Percentiles rank a stretch among this genome's conserved stretches.
Evolutionary conservation across 169 alveolate species (phyloP).

Genomic region (Fabrea salina): DNA sequence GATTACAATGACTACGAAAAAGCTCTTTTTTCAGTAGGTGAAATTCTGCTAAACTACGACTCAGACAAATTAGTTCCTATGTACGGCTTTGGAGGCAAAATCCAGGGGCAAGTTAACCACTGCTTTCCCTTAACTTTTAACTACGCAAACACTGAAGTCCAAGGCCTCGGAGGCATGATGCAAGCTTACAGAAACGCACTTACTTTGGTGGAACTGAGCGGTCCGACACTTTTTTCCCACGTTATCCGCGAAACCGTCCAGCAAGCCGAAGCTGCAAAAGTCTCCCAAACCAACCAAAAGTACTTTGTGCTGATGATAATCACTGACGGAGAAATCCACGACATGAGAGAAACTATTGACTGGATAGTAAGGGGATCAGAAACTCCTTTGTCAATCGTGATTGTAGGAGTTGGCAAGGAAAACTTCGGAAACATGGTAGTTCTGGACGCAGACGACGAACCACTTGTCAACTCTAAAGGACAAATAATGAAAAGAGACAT

Average conservation of each 20-base stretch:
- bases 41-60: constrained; percentile 73
- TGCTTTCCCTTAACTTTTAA: constrained; percentile 63
- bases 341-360: constrained; percentile 55
- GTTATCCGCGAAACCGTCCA: constrained; percentile 46
- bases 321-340: constrained; percentile 86
- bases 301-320: constrained; percentile 69
- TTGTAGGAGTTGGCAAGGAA: constrained; percentile 84
- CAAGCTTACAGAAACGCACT: constrained; percentile 48
- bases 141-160: constrained; percentile 53
- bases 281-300: constrained; percentile 26
- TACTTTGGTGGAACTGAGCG: constrained; percentile 42
- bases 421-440: constrained; percentile 69
- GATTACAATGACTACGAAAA: constrained; percentile 63
- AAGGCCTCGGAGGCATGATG: constrained; percentile 61
- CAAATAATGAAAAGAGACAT: constrained; percentile 47
- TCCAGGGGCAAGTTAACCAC: constrained; percentile 32
- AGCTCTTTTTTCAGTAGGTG: constrained; percentile 62
- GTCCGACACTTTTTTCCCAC: constrained; percentile 79
- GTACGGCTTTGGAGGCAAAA: constrained; percentile 80
- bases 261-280: constrained; percentile 24
- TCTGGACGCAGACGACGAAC: constrained; percentile 75
- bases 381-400: constrained; percentile 73
- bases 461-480: constrained; percentile 19
- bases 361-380: constrained; percentile 62
- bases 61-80: constrained; percentile 69